Base-by-base conservation (phyloP, 1,139 yeast species). In the Pichia sp. region DNA sequence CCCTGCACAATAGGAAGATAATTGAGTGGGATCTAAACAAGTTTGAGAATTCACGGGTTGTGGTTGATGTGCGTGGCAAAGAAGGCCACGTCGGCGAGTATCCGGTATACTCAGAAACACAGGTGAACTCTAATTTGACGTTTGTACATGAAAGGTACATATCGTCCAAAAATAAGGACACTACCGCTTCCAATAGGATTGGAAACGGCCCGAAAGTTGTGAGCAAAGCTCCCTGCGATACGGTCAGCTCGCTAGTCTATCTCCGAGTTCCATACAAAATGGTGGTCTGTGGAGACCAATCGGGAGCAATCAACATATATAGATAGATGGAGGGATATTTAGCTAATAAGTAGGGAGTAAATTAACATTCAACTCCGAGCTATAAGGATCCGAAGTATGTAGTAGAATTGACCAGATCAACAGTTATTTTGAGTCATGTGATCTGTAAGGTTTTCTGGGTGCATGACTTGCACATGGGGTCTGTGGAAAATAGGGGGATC, bases 251-350 rank as follows among this genome's bases (percentile, higher is more conserved):
- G 42, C 66, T 85, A 12, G 76, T 74, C 0, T 59, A 77, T 18
- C 57, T 80, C 19, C 61, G 69, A 10, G 66, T 67, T 18, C 91
- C 93, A 0, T 81, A 74, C 58, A 79, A 77, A 46, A 76, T 85
- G 82, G 65, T 85, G 6, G 69, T 86, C 1, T 73, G 85, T 1
- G 87, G 73, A 2, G 93, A 85, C 60, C 66, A 87, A 48, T 71
- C 78, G 45, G 95, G 95, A 0, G 70, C 70, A 7, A 72, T 86
- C 40, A 80, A 79, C 62, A 75, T 86, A 2, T 82, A 53, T 22
- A 43, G 41, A 23, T 46, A 42, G 43, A 16, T n/a, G 1, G n/a
- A n/a, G n/a, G n/a, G n/a, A n/a, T n/a, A n/a, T n/a, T n/a, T n/a
- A n/a, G n/a, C n/a, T n/a, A 37, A 23, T 25, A 26, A n/a, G 21